Conservation (phyloP, 2,329 filamentous ascomycete genomes). For the Calonectria crousiana region DNA sequence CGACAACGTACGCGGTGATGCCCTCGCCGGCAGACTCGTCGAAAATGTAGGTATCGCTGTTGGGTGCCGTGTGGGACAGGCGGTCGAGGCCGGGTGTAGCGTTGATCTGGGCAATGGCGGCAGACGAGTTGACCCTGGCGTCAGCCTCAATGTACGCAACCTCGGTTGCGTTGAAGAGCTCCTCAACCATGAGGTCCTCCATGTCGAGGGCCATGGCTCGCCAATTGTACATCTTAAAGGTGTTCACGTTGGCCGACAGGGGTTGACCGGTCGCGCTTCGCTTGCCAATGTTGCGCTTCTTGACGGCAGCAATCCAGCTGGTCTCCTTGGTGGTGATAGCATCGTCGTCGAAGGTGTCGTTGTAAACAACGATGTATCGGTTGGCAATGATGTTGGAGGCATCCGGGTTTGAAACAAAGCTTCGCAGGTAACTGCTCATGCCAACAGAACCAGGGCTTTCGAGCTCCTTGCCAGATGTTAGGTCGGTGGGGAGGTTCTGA, state of each 20-base stretch:
- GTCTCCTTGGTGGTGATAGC: slow-evolving; percentile 63
- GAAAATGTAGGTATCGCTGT: slow-evolving; percentile 56
- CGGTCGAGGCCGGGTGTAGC: slow-evolving; percentile 67
- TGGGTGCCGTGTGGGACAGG: slow-evolving; percentile 59
- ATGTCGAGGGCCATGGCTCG: slow-evolving; percentile 66
- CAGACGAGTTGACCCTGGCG: slow-evolving; percentile 58
- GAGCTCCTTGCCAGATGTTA: slow-evolving; percentile 24
- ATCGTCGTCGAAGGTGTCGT: slow-evolving; percentile 62
- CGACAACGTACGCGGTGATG: slow-evolving; percentile 73
- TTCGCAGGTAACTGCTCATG: slow-evolving; percentile 48
- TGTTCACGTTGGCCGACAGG: slow-evolving; percentile 61
- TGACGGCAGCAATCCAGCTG: slow-evolving; percentile 60
- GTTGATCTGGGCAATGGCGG: slow-evolving; percentile 63
- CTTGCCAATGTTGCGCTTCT: slow-evolving; percentile 69
- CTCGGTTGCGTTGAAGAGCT: slow-evolving; percentile 61
- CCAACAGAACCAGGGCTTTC: slow-evolving; percentile 21
- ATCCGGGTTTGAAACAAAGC: slow-evolving; percentile 62
- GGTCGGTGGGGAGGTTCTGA: slow-evolving; percentile 25
- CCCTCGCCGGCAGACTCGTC: slow-evolving; percentile 65
- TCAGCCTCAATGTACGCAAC: slow-evolving; percentile 69
- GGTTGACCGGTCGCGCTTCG: slow-evolving; percentile 60
- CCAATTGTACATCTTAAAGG: slow-evolving; percentile 63
- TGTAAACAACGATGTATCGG: slow-evolving; percentile 75
- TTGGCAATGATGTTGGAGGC: slow-evolving; percentile 64
- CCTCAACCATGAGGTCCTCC: slow-evolving; percentile 62